Percentiles rank a stretch among this genome's conserved stretches.
Conservation (phyloP, 495 filamentous ascomycete genomes). For the Parathielavia appendiculata region DNA sequence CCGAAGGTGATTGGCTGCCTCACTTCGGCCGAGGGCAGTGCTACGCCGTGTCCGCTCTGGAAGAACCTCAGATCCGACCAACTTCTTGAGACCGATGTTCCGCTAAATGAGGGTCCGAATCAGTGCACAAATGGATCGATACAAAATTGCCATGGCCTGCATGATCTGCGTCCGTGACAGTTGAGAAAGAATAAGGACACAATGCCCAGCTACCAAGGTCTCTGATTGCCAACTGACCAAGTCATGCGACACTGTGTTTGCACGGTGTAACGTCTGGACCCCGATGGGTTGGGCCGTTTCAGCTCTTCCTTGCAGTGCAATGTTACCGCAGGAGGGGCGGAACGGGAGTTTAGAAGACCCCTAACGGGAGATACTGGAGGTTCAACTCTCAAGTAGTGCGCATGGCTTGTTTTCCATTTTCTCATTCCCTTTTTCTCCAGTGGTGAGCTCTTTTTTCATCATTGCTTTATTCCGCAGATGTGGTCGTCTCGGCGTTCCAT, state of each 20-base stretch:
- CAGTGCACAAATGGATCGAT: neutral
- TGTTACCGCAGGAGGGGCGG: too few relatives aligned
- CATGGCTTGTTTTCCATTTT: too few relatives aligned
- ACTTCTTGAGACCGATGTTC: too few relatives aligned
- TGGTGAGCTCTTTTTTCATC: neutral
- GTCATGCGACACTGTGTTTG: too few relatives aligned
- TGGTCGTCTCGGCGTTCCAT: slow-evolving; percentile 2
- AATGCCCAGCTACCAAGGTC: neutral
- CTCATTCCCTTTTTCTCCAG: too few relatives aligned
- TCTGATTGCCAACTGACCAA: neutral
- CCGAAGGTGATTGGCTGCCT: neutral
- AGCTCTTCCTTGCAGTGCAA: neutral
- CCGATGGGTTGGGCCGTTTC: neutral
- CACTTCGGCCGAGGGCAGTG: neutral
- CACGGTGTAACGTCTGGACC: neutral
- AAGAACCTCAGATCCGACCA: too few relatives aligned
- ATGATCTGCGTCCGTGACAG: too few relatives aligned
- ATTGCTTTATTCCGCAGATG: neutral
- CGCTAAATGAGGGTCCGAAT: too few relatives aligned
- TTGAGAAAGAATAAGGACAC: too few relatives aligned
- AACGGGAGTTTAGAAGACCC: too few relatives aligned
- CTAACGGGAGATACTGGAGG: neutral
- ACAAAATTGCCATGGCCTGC: neutral
- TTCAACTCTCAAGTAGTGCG: too few relatives aligned
- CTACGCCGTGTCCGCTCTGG: neutral